Base-by-base conservation (phyloP, 306 rosid species). In the Sophora flavescens region DNA sequence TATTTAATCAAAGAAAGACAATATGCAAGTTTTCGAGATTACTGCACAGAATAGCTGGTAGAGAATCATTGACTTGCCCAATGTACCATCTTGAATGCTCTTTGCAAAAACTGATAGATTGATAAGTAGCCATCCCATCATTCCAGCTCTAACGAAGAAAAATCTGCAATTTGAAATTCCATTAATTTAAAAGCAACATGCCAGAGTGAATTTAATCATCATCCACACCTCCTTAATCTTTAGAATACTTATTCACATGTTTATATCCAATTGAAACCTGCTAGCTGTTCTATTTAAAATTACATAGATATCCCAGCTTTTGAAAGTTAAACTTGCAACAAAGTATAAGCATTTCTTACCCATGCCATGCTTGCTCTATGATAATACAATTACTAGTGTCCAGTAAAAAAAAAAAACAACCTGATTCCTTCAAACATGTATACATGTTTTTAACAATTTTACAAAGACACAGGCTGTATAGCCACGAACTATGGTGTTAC, bases 141-240 rank as follows among this genome's bases (percentile, higher is more conserved):
- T 91, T 82, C 98, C 99, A 78, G 97, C 98, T 92, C 98, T 85
- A 82, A 95, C 97, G 80, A 91, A 92, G 91, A 95, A 95, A 87
- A 95, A 92, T 84, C 98, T 95, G 84, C 88, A 78, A 17, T 82
- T 84, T 17, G 62, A 78, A 74, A 68, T 67, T 52, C 47, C 44
- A 33, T 50, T 50, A 48, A 53, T 65, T 18, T n/a, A 28, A 58
- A 57, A 60, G 74, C 74, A 47, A 28, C 67, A 70, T 50, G 72
- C 72, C 69, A 62, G 62, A 79, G 62, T 80, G 41, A 35, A 66
- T 68, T 78, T 38, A 35, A 45, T 63, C 69, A 59, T 75, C 79
- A 38, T 14, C 39, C 58, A 59, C 18, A 47, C 12, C 18, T 60
- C 66, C 35, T 78, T 39, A 22, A 32, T 33, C 44, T 5, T 12